Base-by-base conservation (phyloP, 768 basidiomycete genomes). In the Polyporus arcularius region DNA sequence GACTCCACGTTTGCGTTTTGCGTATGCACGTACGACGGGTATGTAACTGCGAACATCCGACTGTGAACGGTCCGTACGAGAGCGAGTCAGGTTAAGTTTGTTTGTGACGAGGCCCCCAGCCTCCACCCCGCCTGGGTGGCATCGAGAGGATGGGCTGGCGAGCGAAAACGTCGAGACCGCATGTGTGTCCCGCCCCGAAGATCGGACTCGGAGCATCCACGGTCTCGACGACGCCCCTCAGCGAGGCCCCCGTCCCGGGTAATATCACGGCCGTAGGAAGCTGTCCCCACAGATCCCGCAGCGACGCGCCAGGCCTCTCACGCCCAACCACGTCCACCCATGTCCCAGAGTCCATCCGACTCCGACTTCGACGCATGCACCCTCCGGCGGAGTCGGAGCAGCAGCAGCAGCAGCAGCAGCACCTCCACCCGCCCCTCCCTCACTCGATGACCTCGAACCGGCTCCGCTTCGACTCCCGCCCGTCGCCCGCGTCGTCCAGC, bases 371-470 rank as follows among this genome's bases (percentile, higher is more conserved):
- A 26, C 21, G 21, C 21, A 26, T 26, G 2, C 21, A 26, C 21
- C 21, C 21, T 26, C 21, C 21, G 21, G 21, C 21, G 21, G 21
- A 26, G 21, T 26, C 21, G 21, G 21, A 26, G 21, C 21, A 26
- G 21, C 21, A 26, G 21, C 21, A 26, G 21, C 21, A 26, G 21
- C 21, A 26, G 21, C 21, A 26, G 21, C 21, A 26, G 21, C 21
- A 26, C 21, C 21, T 26, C 21, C 21, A 26, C 21, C 21, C 21
- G 21, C 21, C 21, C 21, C 21, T 42, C 53, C 42, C 61, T 56
- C 53, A 77, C 67, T 75, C 73, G 62, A 77, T 72, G 41, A 74
- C 66, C 68, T 78, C 75, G 66, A 79, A 79, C 58, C 78, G 72
- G 43, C 74, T 74, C 4, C 76, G 67, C 67, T 78, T 79, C 42